phyloP scores from a whole-genome alignment of 192 early-diverging fungal genomes.

The Phycomyces nitens region DNA sequence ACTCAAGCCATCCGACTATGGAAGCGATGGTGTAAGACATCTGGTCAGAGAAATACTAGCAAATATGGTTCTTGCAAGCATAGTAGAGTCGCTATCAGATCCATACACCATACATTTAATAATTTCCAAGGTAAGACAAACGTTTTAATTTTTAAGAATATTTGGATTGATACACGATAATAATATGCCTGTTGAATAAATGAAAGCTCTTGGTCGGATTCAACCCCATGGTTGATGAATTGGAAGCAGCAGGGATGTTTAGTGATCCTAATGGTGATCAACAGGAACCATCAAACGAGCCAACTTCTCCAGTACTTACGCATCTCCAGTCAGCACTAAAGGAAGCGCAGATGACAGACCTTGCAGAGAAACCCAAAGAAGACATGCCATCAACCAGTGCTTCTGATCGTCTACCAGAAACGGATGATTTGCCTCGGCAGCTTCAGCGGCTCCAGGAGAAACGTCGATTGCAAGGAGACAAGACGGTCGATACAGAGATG shows the following conservation, averaged over 20 bases:
- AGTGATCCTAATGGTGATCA: not conserved
- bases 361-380: not conserved
- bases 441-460: slow-evolving; percentile 20
- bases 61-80: slow-evolving; percentile 38
- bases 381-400: not conserved
- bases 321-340: not conserved
- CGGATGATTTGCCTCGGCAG: slow-evolving; percentile 1
- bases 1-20: slow-evolving; percentile 37
- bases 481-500: not conserved
- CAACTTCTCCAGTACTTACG: not conserved
- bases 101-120: slow-evolving; percentile 51
- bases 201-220: slow-evolving; percentile 12
- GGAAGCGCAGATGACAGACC: slow-evolving; percentile 1
- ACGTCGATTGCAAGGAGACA: slow-evolving; percentile 8
- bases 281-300: not conserved
- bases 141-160: no score
- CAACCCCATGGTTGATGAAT: not conserved
- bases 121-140: slow-evolving; percentile 42
- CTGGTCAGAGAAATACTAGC: slow-evolving; percentile 46
- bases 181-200: not conserved
- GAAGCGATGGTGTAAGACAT: slow-evolving; percentile 43
- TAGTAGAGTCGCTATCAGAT: slow-evolving; percentile 43
- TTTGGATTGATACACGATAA: not conserved
- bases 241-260: slow-evolving; percentile 23
- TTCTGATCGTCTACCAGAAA: not conserved